A percentile compares a stretch with the other conserved stretches of the same genome.
These are phyloP conservation scores for Exophiala oligosperma DNA, from an alignment of 2,329 filamentous ascomycete species.

Conservation along the genomic window DNA sequence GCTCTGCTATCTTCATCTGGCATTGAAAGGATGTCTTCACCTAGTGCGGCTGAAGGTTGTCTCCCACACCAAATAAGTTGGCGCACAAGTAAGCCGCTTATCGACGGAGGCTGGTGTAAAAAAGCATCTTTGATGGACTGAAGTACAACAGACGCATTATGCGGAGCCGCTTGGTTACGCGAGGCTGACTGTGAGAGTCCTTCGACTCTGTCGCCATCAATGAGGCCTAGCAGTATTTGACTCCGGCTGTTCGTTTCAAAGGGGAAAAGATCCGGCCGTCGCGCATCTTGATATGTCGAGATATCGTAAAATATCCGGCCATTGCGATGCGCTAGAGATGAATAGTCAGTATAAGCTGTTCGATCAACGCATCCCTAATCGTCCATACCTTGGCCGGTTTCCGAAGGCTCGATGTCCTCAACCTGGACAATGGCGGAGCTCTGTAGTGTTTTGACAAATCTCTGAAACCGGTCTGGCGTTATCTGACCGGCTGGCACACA, in stretches of 20 bases:
- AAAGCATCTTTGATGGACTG: constrained; percentile 19
- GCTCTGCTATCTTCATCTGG: constrained; percentile 8
- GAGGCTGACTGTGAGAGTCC: constrained; percentile 32
- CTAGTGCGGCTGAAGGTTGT: neutral
- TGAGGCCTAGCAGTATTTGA: constrained; percentile 78
- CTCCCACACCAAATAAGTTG: constrained; percentile 14
- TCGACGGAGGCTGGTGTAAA: constrained; percentile 1
- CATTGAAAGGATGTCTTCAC: constrained; percentile 7
- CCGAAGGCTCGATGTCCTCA: constrained; percentile 4
- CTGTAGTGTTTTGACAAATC: constrained; percentile 76
- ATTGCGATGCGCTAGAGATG: neutral
- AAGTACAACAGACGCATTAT: constrained; percentile 7
- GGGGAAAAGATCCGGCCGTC: constrained; percentile 54
- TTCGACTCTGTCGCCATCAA: constrained; percentile 72
- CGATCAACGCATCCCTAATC: neutral
- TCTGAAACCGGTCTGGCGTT: constrained; percentile 74
- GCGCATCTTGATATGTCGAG: constrained; percentile 14
- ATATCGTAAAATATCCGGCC: constrained; percentile 20
- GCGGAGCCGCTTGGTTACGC: constrained; percentile 26
- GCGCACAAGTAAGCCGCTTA: constrained; percentile 14
- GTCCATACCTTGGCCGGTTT: constrained; percentile 3
- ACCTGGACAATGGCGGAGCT: constrained; percentile 49
- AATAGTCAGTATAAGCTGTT: neutral
- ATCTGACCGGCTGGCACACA: constrained; percentile 86
- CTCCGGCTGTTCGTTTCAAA: constrained; percentile 90